phyloP scores from a whole-genome alignment of 345 rosid species.

The Toxicodendron radicans region DNA sequence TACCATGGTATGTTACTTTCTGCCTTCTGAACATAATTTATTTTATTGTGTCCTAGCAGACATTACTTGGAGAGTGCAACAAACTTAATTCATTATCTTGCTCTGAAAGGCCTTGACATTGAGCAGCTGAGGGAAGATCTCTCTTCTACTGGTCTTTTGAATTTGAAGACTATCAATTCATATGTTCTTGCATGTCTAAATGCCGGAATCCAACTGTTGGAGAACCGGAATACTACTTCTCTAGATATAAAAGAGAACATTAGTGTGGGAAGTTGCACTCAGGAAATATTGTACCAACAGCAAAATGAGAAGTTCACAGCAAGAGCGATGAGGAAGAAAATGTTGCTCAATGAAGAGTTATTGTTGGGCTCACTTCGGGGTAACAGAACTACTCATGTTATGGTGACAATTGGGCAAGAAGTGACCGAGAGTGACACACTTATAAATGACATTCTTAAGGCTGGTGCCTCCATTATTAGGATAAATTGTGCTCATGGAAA shows the following conservation, averaged over 20 bases:
- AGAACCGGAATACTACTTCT: slow-evolving; percentile 29
- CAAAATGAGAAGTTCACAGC: slow-evolving; percentile 20
- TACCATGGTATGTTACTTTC: neutral
- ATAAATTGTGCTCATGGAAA: slow-evolving; percentile 79
- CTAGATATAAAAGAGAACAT: slow-evolving; percentile 16
- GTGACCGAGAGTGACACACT: slow-evolving; percentile 49
- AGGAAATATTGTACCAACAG: slow-evolving; percentile 22
- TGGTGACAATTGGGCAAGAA: slow-evolving; percentile 70
- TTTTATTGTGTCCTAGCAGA: slow-evolving; percentile 33
- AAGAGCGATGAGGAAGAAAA: slow-evolving; percentile 34
- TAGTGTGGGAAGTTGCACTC: slow-evolving; percentile 19
- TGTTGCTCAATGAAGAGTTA: slow-evolving; percentile 40
- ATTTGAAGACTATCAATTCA: slow-evolving; percentile 48
- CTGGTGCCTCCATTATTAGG: slow-evolving; percentile 57
- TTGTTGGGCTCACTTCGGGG: slow-evolving; percentile 49
- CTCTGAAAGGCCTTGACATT: slow-evolving; percentile 48
- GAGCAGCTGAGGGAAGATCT: slow-evolving; percentile 49
- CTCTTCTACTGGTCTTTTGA: slow-evolving; percentile 43
- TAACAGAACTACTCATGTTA: slow-evolving; percentile 48
- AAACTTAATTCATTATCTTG: slow-evolving; percentile 63
- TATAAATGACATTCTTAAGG: slow-evolving; percentile 47
- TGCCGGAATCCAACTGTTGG: slow-evolving; percentile 41
- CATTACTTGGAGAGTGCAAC: slow-evolving; percentile 49
- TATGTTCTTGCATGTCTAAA: slow-evolving; percentile 48
- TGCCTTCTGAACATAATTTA: slow-evolving; percentile 8